Evolutionary conservation across 495 filamentous ascomycete genomes (phyloP), one percentile per base, ranked within the genome.

Genomic region (Cairneyella variabilis): DNA sequence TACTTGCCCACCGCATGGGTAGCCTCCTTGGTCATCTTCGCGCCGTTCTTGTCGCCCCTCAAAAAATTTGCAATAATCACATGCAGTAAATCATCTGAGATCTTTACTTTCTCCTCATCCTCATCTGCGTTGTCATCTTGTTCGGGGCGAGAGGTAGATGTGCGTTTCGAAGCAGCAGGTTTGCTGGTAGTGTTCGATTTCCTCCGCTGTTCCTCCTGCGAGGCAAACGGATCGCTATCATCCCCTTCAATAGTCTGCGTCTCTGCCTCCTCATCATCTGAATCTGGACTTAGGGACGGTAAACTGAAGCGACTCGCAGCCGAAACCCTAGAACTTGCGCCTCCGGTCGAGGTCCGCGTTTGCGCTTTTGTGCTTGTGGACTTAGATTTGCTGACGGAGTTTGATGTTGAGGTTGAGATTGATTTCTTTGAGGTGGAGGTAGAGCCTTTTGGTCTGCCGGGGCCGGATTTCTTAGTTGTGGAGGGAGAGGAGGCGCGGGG

Each of bases 1-100:
- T 97, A 97, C 71, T 86, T 90, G 3, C 80, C 88, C 26, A 93
- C 78, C 6, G 90, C 82, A 12, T 69, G 73, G 64, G 91, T 83
- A 16, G 93, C 95, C 44, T 91, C 87, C 61, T 83, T 85, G 3
- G 83, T 82, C 32, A 97, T 85, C 64, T 85, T 77, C 2, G 84
- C 91, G 48, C 84, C 75, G 21, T 44, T 23, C 20, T 53, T 16
- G 11, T 49, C 26, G n/a, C 53, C 17, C 14, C 37, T 57, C 21
- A 96, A 95, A 67, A 85, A 82, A 51, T 91, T 80, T 62, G 95
- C 85, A 26, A 97, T 69, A 1, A 97, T 64, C 39, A 76, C 74
- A 3, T 84, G 85, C 12, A 98, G 69, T 18, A 98, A 73, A 41
- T 86, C 83, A 1, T 78, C 72, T 7, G 90, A 90, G 16, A 98